A percentile compares a stretch with the other conserved stretches of the same genome.
These are phyloP conservation scores for Monosporascus sp. DNA, from an alignment of 2,329 filamentous ascomycete species.

Conservation along the genomic window DNA sequence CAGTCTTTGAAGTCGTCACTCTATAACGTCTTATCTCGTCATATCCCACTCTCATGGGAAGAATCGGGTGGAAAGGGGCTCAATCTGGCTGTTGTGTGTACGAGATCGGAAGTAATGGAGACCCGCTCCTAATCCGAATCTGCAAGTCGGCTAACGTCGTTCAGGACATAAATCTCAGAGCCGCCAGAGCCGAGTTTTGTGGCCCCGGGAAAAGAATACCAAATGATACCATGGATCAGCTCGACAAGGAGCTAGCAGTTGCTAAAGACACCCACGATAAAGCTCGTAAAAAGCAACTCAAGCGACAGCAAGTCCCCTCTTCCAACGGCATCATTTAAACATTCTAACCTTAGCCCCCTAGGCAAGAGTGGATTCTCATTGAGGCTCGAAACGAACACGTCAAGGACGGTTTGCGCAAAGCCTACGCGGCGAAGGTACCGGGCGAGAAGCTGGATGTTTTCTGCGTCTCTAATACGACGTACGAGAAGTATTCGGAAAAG, in stretches of 20 bases:
- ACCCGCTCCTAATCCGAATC: neutral
- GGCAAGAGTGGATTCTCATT: conserved; percentile 24
- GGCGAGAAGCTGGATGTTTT: conserved; percentile 25
- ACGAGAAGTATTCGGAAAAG: conserved; percentile 26
- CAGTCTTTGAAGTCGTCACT: conserved; percentile 28
- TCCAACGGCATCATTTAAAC: neutral
- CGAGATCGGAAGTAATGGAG: conserved; percentile 22
- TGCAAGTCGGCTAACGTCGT: neutral
- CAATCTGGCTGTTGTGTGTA: conserved; percentile 29
- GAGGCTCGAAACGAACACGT: conserved; percentile 26
- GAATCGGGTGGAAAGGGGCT: conserved; percentile 17
- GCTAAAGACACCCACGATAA: conserved; percentile 18
- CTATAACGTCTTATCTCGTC: conserved; percentile 21
- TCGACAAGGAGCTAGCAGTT: conserved; percentile 22
- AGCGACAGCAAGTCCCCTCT: conserved; percentile 12
- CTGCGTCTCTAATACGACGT: conserved; percentile 30
- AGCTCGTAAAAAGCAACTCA: conserved; percentile 17
- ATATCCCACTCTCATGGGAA: conserved; percentile 25
- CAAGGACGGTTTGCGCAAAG: conserved; percentile 17
- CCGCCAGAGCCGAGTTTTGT: conserved; percentile 22
- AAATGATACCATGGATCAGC: conserved; percentile 8
- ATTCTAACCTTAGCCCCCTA: conserved; percentile 6
- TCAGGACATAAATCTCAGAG: conserved; percentile 25
- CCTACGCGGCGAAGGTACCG: conserved; percentile 19
- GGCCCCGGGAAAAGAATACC: conserved; percentile 19